These are phyloP conservation scores for Cucurbita maxima DNA, from an alignment of 306 rosid genomes.

Conservation along the genomic window DNA sequence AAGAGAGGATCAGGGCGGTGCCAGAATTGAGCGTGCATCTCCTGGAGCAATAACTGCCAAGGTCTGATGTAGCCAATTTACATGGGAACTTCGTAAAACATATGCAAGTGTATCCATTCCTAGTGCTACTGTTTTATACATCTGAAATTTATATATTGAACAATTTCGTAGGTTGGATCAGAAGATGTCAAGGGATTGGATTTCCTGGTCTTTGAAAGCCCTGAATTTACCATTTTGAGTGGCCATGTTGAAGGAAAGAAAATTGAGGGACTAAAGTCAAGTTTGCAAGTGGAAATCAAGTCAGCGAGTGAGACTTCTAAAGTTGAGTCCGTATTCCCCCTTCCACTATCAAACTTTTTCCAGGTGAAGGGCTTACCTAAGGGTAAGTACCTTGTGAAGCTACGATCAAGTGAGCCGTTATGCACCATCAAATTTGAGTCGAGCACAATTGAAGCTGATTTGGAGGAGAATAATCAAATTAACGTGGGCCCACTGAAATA, in stretches of 20 bases:
- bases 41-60: conserved; percentile 51
- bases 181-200: conserved; percentile 74
- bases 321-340: conserved; percentile 59
- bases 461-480: conserved; percentile 53
- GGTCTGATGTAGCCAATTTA: conserved; percentile 29
- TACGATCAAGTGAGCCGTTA: conserved; percentile 48
- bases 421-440: conserved; percentile 69
- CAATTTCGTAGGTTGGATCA: conserved; percentile 51
- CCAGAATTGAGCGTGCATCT: conserved; percentile 79
- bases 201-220: conserved; percentile 89
- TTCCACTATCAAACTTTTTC: conserved; percentile 86
- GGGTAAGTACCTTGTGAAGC: conserved; percentile 76
- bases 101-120: background rate
- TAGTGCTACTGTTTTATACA: background rate
- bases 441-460: conserved; percentile 64
- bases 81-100: background rate
- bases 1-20: conserved; percentile 38
- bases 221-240: conserved; percentile 78
- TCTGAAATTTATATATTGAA: conserved; percentile 5
- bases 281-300: conserved; percentile 75
- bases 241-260: conserved; percentile 83
- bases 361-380: conserved; percentile 79
- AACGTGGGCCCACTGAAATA: conserved; percentile 85
- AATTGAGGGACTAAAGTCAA: conserved; percentile 50
- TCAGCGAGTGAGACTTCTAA: conserved; percentile 47